Evolutionary conservation across 2,329 filamentous ascomycete genomes (phyloP).

Genomic region (Paecilomyces fulvus): DNA sequence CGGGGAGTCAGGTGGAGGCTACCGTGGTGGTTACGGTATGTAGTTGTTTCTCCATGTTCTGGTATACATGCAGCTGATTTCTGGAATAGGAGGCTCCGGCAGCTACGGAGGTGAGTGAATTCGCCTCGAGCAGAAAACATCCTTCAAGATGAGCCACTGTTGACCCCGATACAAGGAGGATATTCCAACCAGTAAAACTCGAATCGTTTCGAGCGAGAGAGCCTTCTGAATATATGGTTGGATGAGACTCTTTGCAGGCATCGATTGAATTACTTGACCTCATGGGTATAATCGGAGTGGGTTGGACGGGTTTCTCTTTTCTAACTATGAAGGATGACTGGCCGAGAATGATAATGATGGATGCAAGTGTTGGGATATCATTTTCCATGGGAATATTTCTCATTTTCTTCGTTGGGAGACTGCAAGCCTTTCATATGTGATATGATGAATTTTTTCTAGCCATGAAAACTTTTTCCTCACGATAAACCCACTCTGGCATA

Average conservation of each 20-base stretch:
- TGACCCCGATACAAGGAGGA: neutral
- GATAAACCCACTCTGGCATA: neutral
- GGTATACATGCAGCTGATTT: conserved; percentile 7
- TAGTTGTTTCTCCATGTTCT: conserved; percentile 19
- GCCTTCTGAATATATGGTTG: neutral
- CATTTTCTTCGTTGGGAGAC: neutral
- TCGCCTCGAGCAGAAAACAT: neutral
- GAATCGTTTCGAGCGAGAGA: neutral
- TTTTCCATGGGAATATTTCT: neutral
- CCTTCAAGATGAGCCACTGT: neutral
- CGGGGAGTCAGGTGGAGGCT: conserved; percentile 15
- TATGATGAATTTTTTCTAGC: neutral
- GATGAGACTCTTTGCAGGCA: neutral
- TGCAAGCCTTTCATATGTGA: neutral
- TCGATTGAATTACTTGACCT: neutral
- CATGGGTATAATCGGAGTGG: neutral
- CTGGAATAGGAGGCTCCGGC: conserved; percentile 6
- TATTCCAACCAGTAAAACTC: neutral
- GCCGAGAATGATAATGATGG: neutral
- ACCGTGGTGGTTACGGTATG: conserved; percentile 26
- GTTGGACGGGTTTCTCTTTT: neutral
- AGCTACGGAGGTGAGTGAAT: neutral
- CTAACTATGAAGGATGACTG: neutral
- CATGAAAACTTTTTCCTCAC: neutral
- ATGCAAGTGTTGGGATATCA: neutral